These are phyloP conservation scores for Fusarium tuaranense DNA, from an alignment of 2,329 filamentous ascomycete genomes.

Conservation along the genomic window DNA sequence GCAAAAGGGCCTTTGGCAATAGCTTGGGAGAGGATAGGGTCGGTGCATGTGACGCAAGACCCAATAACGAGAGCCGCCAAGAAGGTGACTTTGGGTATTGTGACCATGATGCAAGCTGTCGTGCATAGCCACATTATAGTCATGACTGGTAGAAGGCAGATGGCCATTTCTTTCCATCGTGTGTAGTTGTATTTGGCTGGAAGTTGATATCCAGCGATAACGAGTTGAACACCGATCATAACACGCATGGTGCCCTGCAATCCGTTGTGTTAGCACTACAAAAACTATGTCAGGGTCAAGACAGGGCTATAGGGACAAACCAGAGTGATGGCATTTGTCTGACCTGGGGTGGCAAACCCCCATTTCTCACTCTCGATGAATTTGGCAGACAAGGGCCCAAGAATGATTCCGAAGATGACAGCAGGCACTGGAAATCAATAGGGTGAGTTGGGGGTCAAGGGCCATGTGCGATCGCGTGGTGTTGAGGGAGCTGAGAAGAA, in stretches of 20 bases:
- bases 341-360: not conserved
- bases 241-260: conserved; percentile 62
- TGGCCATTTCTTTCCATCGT: conserved; percentile 64
- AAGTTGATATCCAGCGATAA: conserved; percentile 72
- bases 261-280: not conserved
- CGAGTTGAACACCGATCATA: conserved; percentile 72
- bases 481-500: not conserved
- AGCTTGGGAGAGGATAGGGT: conserved; percentile 23
- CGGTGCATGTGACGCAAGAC: conserved; percentile 71
- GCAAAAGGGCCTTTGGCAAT: conserved; percentile 56
- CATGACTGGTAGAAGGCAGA: conserved; percentile 70
- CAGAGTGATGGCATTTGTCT: not conserved
- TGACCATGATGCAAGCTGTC: conserved; percentile 65
- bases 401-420: not conserved
- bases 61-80: conserved; percentile 68
- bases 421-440: not conserved
- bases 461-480: not conserved
- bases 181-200: conserved; percentile 65
- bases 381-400: not conserved
- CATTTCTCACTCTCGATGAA: not conserved
- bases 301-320: not conserved
- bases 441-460: not conserved
- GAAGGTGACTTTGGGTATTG: conserved; percentile 65
- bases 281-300: not conserved
- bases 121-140: conserved; percentile 72